These are phyloP conservation scores for Handroanthus guayacan DNA, from an alignment of 257 asterid species.

Conservation along the genomic window DNA sequence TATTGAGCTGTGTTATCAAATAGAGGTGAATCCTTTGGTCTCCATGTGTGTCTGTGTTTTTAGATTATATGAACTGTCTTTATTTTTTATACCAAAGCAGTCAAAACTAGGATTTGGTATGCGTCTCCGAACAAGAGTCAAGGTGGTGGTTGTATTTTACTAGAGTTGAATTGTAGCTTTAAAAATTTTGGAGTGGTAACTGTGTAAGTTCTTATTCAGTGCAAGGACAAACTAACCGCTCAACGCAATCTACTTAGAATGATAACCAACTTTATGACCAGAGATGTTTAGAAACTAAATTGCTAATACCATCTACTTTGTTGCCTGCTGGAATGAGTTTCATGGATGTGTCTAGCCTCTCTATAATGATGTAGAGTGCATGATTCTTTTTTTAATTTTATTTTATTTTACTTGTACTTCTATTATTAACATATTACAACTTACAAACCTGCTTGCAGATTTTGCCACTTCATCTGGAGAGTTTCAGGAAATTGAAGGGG, in stretches of 20 bases:
- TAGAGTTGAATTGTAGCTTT: background rate
- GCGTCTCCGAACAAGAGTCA: background rate
- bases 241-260: background rate
- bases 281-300: background rate
- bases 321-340: constrained; percentile 17
- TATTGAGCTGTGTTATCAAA: too few relatives aligned
- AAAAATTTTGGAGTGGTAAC: background rate
- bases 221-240: background rate
- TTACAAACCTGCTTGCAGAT: constrained; percentile 52
- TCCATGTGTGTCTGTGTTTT: background rate
- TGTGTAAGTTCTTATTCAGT: background rate
- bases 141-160: background rate
- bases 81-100: background rate
- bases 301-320: constrained; percentile 8
- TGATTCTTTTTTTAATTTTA: background rate
- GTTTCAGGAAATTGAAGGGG: constrained; percentile 80
- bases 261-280: constrained; percentile 14
- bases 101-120: background rate
- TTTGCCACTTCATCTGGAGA: constrained; percentile 64
- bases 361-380: background rate
- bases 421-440: constrained; percentile 22
- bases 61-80: background rate
- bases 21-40: background rate
- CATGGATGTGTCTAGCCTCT: constrained; percentile 9
- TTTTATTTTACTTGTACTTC: constrained; percentile 8